phyloP scores from a whole-genome alignment of 208 protist genomes.

The Trypanosomatidae sp. region DNA sequence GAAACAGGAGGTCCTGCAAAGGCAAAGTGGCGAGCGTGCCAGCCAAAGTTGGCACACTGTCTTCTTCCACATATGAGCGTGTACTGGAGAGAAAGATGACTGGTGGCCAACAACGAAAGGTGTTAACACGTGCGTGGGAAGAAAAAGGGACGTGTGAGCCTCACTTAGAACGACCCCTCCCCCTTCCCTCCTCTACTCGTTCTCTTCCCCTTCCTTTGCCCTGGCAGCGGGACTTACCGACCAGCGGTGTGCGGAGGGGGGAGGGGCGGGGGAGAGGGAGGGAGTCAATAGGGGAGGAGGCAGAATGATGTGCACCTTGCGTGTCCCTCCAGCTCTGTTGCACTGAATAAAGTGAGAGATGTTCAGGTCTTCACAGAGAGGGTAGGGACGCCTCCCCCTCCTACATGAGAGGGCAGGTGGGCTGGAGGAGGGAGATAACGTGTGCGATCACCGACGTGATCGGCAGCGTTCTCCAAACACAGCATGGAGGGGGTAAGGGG shows the following conservation, averaged over 20 bases:
- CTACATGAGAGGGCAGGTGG: background rate
- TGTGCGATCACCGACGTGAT: background rate
- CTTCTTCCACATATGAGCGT: constrained; percentile 12
- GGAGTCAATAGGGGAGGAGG: background rate
- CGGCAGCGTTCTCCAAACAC: background rate
- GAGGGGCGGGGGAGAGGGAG: background rate
- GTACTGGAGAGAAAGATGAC: background rate
- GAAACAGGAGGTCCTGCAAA: background rate
- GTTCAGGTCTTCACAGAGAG: background rate
- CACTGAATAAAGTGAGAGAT: background rate
- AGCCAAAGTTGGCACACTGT: background rate
- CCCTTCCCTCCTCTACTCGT: background rate
- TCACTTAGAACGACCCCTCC: background rate
- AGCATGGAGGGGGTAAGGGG: background rate
- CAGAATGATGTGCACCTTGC: background rate
- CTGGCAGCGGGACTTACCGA: background rate
- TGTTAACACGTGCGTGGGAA: background rate
- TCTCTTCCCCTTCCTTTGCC: background rate
- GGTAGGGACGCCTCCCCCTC: background rate
- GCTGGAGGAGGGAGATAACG: background rate
- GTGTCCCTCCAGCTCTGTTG: background rate
- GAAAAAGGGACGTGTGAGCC: background rate
- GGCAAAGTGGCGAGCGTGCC: constrained; percentile 4
- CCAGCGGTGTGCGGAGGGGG: background rate
- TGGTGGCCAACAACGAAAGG: background rate